Base-by-base conservation (phyloP, 2,329 filamentous ascomycete genomes). In the Alternaria brassicicola region DNA sequence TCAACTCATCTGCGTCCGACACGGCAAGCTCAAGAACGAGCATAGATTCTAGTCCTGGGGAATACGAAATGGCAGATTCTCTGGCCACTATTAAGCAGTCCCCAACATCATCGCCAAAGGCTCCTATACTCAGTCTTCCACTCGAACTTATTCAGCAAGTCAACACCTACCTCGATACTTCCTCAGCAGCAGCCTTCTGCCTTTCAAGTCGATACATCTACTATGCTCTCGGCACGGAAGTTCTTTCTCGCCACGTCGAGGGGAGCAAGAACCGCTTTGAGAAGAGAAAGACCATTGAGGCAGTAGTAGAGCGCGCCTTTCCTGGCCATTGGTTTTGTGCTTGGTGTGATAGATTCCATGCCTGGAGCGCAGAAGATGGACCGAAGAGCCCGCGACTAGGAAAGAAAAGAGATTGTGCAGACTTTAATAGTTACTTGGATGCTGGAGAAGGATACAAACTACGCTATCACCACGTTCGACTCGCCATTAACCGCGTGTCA, bases 291-390 rank as follows among this genome's bases (percentile, higher is more conserved):
- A 66, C 60, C 2, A 68, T 72, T 31, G 66, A 69, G 48, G 57
- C 53, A 1, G 66, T 74, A 6, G 65, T 76, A 13, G 73, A 76
- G 52, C 69, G 72, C 8, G 72, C 73, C 1, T 73, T 76, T 38
- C 71, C 72, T 1, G 65, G 63, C 1, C 63, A 71, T 50, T 76
- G 71, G 71, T 74, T 69, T 63, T 76, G 73, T 55, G 68, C 70
- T 2, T 76, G 71, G 72, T 76, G 73, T 59, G 71, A 74, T 35
- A 64, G 49, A 26, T 76, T 76, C 58, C 73, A 76, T 28, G 8
- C 39, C 0, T 71, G 66, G 66, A 33, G 56, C 2, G 13, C 48
- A 3, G 39, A 54, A 8, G 59, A 66, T 7, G 60, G 62, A 17
- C 72, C 62, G 9, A 48, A 19, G 47, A 49, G 26, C 50, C 23